Base-by-base conservation (phyloP, 306 rosid species). In the Trichosanthes cucumerina region DNA sequence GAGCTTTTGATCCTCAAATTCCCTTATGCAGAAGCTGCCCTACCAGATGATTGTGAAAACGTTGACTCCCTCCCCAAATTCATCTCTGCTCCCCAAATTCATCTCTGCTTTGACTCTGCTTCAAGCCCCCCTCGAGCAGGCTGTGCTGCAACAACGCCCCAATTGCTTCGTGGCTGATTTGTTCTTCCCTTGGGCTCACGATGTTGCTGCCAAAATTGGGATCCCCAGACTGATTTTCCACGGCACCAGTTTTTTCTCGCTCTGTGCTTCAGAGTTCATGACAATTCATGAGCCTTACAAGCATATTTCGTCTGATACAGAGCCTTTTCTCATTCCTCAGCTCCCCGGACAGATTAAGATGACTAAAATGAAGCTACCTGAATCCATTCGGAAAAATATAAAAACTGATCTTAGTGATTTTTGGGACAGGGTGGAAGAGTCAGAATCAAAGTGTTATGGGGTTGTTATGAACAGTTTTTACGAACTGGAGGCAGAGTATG, bases 201-300 rank as follows among this genome's bases (percentile, higher is more conserved):
- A 90, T 19, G 85, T 85, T 1, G 88, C 93, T 0, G 80, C 83
- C 0, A 88, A 87, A 31, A 65, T 82, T 21, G 81, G 81, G 0
- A 87, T 91, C 68, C 98, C 95, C 0, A 81, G 89, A 83, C 54
- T 91, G 18, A 82, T 79, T 53, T 93, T 93, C 34, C 86, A 85
- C 12, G 93, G 93, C 0, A 47, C 78, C 3, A 71, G 95, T 5
- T 86, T 78, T 69, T 87, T 91, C 65, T 78, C 95, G 5, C 2
- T 79, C 1, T 86, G 88, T 59, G 85, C 86, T 2, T 13, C 1
- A 0, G 86, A 80, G 1, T 80, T 84, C 43, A 8, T 83, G 39
- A 24, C 49, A 21, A 26, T 41, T 1, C 75, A 85, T 77, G 43
- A 88, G 82, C 96, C 98, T 44, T 76, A 82, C 19, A 85, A 82